These are phyloP conservation scores for Gnomoniopsis smithogilvyi DNA, from an alignment of 2,329 filamentous ascomycete genomes.

Conservation along the genomic window DNA sequence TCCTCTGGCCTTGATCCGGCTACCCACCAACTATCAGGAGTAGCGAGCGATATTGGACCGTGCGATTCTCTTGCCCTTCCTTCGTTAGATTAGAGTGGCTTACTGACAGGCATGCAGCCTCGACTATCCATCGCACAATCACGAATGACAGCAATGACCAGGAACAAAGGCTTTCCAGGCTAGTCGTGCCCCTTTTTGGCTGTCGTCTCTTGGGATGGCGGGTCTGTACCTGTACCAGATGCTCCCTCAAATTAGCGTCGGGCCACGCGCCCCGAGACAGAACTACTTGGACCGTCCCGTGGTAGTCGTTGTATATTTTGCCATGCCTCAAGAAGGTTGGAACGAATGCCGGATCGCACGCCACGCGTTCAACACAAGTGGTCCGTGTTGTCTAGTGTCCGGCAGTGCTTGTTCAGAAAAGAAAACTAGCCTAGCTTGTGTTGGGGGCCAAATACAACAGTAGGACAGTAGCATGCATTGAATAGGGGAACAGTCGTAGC, in stretches of 20 bases:
- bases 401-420: background rate
- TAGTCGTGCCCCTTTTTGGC: background rate
- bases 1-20: no score
- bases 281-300: background rate
- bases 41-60: background rate
- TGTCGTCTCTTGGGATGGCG: background rate
- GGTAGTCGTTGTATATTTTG: background rate
- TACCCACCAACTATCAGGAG: no score
- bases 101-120: conserved; percentile 8
- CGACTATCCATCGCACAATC: background rate
- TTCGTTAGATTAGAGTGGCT: conserved; percentile 2
- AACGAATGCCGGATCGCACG: background rate
- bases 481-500: background rate
- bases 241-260: background rate
- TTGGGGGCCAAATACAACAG: background rate
- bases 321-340: background rate
- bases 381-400: background rate
- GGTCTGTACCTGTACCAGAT: background rate
- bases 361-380: background rate
- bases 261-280: background rate
- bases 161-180: background rate
- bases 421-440: background rate
- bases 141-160: conserved; percentile 1
- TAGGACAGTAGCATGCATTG: conserved; percentile 5
- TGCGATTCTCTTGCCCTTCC: background rate